Percentiles rank a stretch among this genome's conserved stretches.
Evolutionary conservation across 2,329 filamentous ascomycete species (phyloP).

Genomic region (Colletotrichum sp.): DNA sequence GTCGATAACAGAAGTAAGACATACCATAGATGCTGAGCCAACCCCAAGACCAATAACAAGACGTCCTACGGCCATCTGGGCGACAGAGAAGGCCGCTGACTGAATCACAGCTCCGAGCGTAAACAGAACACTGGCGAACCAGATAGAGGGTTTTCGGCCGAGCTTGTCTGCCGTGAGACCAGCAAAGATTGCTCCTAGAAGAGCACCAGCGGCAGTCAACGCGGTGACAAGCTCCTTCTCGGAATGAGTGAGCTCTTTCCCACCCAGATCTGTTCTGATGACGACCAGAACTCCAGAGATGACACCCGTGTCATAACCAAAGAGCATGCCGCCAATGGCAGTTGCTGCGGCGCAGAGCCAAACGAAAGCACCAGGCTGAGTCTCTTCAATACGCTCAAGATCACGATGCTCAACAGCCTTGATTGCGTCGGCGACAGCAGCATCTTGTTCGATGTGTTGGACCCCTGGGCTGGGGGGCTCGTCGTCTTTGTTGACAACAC

Average conservation of each 20-base stretch:
- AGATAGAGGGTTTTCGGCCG: slow-evolving; percentile 16
- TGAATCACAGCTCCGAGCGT: slow-evolving; percentile 25
- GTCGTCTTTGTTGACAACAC: not conserved
- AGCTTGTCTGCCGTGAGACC: slow-evolving; percentile 28
- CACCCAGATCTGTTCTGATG: slow-evolving; percentile 44
- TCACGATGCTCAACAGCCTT: slow-evolving; percentile 4
- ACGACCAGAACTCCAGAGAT: slow-evolving; percentile 52
- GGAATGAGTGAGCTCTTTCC: slow-evolving; percentile 58
- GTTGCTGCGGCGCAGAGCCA: slow-evolving; percentile 31
- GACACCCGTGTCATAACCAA: slow-evolving; percentile 51
- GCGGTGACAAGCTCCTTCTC: slow-evolving; percentile 31
- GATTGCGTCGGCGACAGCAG: not conserved
- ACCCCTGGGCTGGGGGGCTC: not conserved
- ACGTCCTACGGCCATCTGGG: slow-evolving; percentile 25
- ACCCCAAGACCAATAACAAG: slow-evolving; percentile 42
- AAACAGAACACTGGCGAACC: slow-evolving; percentile 20
- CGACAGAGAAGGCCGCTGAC: slow-evolving; percentile 21
- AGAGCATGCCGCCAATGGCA: slow-evolving; percentile 30
- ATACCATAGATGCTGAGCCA: slow-evolving; percentile 44
- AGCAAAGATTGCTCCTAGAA: slow-evolving; percentile 25
- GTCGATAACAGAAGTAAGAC: slow-evolving; percentile 13
- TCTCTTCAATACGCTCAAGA: slow-evolving; percentile 25
- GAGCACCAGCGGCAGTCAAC: slow-evolving; percentile 24
- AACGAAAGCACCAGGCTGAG: slow-evolving; percentile 26
- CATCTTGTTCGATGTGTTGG: not conserved